Conservation (phyloP, 73 alveolate species). For the Paramecium pentaurelia region DNA sequence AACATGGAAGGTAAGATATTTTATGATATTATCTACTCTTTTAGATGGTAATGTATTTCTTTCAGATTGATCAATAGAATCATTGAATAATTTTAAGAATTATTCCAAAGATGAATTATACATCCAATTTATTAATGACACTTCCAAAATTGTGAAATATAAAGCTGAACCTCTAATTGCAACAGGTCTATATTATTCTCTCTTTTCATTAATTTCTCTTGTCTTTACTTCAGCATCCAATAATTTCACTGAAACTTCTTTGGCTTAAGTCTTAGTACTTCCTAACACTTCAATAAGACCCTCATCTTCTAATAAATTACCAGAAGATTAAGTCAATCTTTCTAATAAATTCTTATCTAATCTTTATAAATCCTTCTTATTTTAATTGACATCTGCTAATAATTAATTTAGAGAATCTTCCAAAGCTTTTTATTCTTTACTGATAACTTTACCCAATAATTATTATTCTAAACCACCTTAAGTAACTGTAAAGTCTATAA, state of each 20-base stretch:
- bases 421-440: constrained; percentile 96
- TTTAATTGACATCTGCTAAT: constrained; percentile 68
- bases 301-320: constrained; percentile 98
- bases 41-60: constrained; percentile 86
- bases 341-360: constrained; percentile 81
- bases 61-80: constrained; percentile 90
- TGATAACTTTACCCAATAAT: constrained; percentile 77
- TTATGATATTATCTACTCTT: constrained; percentile 90
- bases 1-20: constrained; percentile 86
- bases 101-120: constrained; percentile 98
- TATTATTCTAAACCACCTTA: constrained; percentile 98
- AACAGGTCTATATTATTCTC: constrained; percentile 99
- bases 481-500: constrained; percentile 99
- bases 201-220: constrained; percentile 98
- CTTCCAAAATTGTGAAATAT: constrained; percentile 95
- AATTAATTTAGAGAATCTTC: constrained; percentile 85
- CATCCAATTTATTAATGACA: constrained; percentile 98
- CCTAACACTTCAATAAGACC: constrained; percentile 98
- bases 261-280: constrained; percentile 97
- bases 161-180: constrained; percentile 99
- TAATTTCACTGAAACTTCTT: constrained; percentile 97
- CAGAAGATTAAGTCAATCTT: constrained; percentile 95
- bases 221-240: constrained; percentile 96
- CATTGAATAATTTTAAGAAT: constrained; percentile 98
- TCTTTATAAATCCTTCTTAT: constrained; percentile 77